These are phyloP conservation scores for Pleomassaria siparia DNA, from an alignment of 2,329 filamentous ascomycete species.

Conservation along the genomic window DNA sequence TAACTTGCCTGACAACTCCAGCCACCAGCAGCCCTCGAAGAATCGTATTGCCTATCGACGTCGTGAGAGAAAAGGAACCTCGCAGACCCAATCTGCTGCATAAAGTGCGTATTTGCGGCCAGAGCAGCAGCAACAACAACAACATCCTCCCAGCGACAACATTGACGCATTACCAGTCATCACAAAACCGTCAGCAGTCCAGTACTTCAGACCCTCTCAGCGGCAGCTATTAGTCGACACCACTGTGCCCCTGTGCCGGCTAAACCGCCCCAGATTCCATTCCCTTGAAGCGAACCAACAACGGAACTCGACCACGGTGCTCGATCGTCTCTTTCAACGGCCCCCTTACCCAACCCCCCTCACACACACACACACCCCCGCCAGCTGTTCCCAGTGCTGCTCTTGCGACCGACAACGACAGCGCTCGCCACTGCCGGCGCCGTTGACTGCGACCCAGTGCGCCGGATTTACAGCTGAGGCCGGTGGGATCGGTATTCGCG, in stretches of 20 bases:
- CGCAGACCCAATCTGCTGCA: slow-evolving; percentile 28
- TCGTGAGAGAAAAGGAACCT: slow-evolving; percentile 17
- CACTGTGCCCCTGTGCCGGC: slow-evolving; percentile 39
- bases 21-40: not conserved
- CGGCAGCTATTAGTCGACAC: slow-evolving; percentile 43
- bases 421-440: slow-evolving; percentile 29
- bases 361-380: slow-evolving; percentile 1
- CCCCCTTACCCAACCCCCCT: slow-evolving; percentile 1
- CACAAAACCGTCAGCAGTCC: slow-evolving; percentile 3
- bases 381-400: not conserved
- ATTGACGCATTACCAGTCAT: slow-evolving; percentile 24
- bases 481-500: slow-evolving; percentile 20
- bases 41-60: slow-evolving; percentile 13
- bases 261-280: slow-evolving; percentile 41
- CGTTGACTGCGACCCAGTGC: slow-evolving; percentile 27
- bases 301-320: slow-evolving; percentile 32
- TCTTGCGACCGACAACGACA: slow-evolving; percentile 4
- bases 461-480: slow-evolving; percentile 28
- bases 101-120: slow-evolving; percentile 32
- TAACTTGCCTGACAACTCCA: slow-evolving; percentile 7
- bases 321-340: slow-evolving; percentile 15
- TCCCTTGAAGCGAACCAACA: slow-evolving; percentile 42
- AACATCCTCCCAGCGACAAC: slow-evolving; percentile 21
- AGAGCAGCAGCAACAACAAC: slow-evolving; percentile 23
- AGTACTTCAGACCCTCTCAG: slow-evolving; percentile 31